phyloP scores from a whole-genome alignment of 768 basidiomycete genomes.

The Ramaria sp. region DNA sequence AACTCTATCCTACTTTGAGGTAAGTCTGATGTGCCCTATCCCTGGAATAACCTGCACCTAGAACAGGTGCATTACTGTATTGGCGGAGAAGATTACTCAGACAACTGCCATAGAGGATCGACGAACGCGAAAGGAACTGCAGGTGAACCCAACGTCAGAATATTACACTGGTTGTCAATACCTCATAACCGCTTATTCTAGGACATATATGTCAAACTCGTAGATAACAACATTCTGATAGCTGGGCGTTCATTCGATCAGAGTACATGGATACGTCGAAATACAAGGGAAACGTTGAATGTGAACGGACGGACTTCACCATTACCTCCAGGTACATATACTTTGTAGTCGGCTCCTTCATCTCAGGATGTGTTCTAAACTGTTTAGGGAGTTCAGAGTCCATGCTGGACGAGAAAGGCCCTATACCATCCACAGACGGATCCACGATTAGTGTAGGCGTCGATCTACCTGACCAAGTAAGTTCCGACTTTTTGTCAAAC shows the following conservation, averaged over 20 bases:
- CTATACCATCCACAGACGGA: constrained; percentile 26
- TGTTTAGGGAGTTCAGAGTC: constrained; percentile 21
- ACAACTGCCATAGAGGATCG: constrained; percentile 89
- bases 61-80: constrained; percentile 59
- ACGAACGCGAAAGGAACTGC: constrained; percentile 78
- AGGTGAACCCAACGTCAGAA: constrained; percentile 32
- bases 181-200: constrained; percentile 18
- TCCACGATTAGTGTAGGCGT: constrained; percentile 21
- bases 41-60: constrained; percentile 7
- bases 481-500: not conserved
- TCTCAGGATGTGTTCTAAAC: not conserved
- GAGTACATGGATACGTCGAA: constrained; percentile 69
- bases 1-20: constrained; percentile 66
- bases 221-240: constrained; percentile 68
- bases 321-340: constrained; percentile 36
- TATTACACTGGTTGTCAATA: not conserved
- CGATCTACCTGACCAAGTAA: constrained; percentile 41
- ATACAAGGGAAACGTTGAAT: constrained; percentile 48
- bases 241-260: constrained; percentile 66
- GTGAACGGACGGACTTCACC: constrained; percentile 68
- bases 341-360: not conserved
- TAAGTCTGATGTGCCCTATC: constrained; percentile 19
- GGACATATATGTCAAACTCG: constrained; percentile 79
- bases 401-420: constrained; percentile 53
- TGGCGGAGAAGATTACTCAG: constrained; percentile 78